Evolutionary conservation across 331 rosid genomes (phyloP).

Genomic region (Pyracantha coccinea): DNA sequence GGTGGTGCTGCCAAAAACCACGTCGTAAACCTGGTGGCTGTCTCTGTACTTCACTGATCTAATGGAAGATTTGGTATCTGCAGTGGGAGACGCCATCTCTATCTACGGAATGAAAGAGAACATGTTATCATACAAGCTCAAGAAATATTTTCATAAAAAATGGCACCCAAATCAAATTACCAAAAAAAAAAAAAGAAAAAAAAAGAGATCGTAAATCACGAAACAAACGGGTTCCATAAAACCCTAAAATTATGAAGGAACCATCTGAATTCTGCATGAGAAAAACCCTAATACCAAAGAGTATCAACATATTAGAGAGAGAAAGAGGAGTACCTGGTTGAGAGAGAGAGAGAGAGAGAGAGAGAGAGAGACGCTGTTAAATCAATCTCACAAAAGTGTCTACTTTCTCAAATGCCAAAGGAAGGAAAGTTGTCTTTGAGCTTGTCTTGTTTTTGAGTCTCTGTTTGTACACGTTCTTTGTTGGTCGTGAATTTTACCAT

Average conservation of each 20-base stretch:
- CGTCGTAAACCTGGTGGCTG: background rate
- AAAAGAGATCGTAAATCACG: too few relatives aligned
- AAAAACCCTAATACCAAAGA: background rate
- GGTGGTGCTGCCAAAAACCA: background rate
- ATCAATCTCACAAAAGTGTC: background rate
- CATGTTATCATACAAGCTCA: background rate
- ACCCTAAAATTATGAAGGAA: background rate
- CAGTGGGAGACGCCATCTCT: background rate
- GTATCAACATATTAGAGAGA: background rate
- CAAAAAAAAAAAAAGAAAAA: too few relatives aligned
- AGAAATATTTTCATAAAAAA: too few relatives aligned
- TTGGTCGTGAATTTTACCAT: too few relatives aligned
- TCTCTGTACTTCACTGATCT: background rate
- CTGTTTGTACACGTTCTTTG: too few relatives aligned
- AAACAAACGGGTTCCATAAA: background rate
- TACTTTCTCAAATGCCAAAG: background rate
- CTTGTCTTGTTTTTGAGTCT: too few relatives aligned
- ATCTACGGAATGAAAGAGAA: background rate
- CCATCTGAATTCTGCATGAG: background rate
- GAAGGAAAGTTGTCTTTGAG: too few relatives aligned
- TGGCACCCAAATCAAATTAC: too few relatives aligned
- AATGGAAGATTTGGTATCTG: background rate
- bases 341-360: background rate
- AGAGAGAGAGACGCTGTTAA: background rate
- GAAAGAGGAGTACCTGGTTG: background rate